A percentile compares a stretch with the other conserved stretches of the same genome.
Conservation (phyloP, 75 land plant species). For the Azolla pinnata region DNA sequence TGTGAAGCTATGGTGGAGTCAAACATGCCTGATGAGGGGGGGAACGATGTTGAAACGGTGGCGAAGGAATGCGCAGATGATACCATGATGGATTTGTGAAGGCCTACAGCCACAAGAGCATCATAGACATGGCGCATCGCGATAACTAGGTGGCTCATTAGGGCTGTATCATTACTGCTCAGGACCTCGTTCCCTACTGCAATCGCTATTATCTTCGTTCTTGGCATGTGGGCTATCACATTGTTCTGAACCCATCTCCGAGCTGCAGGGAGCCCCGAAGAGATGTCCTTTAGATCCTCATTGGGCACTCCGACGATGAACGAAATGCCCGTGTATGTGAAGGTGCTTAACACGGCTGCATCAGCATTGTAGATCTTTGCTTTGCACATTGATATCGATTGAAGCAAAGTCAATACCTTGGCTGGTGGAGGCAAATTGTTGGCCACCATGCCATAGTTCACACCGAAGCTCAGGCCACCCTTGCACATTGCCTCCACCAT, state of each 20-base stretch:
- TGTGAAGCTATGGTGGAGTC: constrained; percentile 16
- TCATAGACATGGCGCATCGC: constrained; percentile 37
- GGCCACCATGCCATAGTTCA: constrained; percentile 6
- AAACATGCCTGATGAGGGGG: constrained; percentile 49
- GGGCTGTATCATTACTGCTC: constrained; percentile 3
- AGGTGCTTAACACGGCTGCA: constrained; percentile 38
- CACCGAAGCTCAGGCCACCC: neutral
- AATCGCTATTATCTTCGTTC: constrained; percentile 37
- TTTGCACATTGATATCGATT: constrained; percentile 30
- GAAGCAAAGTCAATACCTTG: neutral
- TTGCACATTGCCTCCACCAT: too few species aligned
- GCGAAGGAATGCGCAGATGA: constrained; percentile 36
- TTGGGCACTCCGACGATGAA: constrained; percentile 51
- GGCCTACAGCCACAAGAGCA: constrained; percentile 21
- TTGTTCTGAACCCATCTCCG: constrained; percentile 38
- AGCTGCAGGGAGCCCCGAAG: constrained; percentile 20
- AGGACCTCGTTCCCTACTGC: constrained; percentile 57
- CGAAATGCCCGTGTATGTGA: constrained; percentile 49
- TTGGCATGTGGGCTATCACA: constrained; percentile 24
- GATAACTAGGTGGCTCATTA: constrained; percentile 34
- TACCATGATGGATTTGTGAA: constrained; percentile 19
- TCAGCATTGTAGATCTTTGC: constrained; percentile 62
- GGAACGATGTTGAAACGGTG: constrained; percentile 24
- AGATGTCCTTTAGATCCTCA: constrained; percentile 17
- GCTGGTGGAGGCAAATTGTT: constrained; percentile 5